phyloP scores from a whole-genome alignment of 1,284 basidiomycete genomes.

The Bothia castanella region DNA sequence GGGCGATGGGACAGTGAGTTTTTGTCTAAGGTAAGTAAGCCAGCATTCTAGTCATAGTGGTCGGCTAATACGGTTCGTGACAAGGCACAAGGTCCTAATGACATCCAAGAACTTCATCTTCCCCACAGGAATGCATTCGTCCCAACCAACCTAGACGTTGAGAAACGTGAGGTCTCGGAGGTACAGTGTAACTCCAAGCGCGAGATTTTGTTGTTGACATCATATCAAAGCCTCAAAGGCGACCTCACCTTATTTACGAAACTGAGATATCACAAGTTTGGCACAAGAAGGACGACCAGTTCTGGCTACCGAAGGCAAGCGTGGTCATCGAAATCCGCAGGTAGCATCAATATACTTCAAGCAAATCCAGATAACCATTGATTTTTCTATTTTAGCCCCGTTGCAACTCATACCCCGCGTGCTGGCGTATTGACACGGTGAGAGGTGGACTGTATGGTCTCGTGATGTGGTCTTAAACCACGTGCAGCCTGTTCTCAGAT shows the following conservation, averaged over 20 bases:
- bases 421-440: constrained; percentile 63
- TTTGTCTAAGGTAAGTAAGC: constrained; percentile 50
- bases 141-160: constrained; percentile 81
- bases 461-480: not conserved
- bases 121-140: constrained; percentile 88
- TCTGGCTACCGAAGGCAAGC: constrained; percentile 88
- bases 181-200: constrained; percentile 36
- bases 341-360: constrained; percentile 36
- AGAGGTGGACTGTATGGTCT: constrained; percentile 15
- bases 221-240: constrained; percentile 55
- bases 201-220: constrained; percentile 1
- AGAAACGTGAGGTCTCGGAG: constrained; percentile 63
- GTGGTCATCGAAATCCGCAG: constrained; percentile 70
- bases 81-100: constrained; percentile 61
- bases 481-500: constrained; percentile 73
- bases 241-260: constrained; percentile 74
- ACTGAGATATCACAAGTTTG: constrained; percentile 74
- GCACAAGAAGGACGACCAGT: constrained; percentile 95
- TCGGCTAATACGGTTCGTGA: constrained; percentile 7
- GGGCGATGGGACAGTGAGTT: constrained; percentile 66
- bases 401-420: constrained; percentile 53
- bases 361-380: not conserved
- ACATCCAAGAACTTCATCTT: constrained; percentile 69
- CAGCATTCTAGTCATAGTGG: not conserved
- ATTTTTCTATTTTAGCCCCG: constrained; percentile 40